Percentiles rank a stretch among this genome's conserved stretches.
phyloP scores from a whole-genome alignment of 306 rosid species.

The Glycyrrhiza uralensis region DNA sequence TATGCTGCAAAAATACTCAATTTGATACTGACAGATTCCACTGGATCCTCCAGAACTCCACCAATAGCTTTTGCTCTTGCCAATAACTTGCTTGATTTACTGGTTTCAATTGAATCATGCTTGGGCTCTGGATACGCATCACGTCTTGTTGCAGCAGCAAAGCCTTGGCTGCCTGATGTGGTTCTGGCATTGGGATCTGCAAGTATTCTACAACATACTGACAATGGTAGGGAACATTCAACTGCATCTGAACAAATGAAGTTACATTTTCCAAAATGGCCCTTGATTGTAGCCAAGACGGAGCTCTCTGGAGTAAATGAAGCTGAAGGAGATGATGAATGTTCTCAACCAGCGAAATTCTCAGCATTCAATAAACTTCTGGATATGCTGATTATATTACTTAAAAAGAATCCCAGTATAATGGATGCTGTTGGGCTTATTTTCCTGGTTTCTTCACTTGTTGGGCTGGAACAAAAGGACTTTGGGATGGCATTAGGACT shows the following conservation, averaged over 20 bases:
- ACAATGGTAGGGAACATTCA: conserved; percentile 28
- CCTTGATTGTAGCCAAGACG: conserved; percentile 49
- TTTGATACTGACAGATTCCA: conserved; percentile 40
- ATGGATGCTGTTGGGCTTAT: conserved; percentile 59
- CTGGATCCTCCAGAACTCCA: conserved; percentile 40
- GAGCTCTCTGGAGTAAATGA: conserved; percentile 44
- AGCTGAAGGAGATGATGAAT: conserved; percentile 43
- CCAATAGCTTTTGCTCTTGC: conserved; percentile 53
- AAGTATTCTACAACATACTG: conserved; percentile 32
- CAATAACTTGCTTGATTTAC: conserved; percentile 63
- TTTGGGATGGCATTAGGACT: conserved; percentile 59
- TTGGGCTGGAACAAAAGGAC: conserved; percentile 60
- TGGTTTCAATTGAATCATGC: conserved; percentile 51
- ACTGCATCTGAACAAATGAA: conserved; percentile 39
- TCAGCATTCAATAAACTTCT: conserved; percentile 56
- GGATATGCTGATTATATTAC: conserved; percentile 39
- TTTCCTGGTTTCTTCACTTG: conserved; percentile 55
- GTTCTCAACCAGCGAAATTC: conserved; percentile 31
- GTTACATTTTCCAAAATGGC: conserved; percentile 61
- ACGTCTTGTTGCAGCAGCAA: conserved; percentile 58
- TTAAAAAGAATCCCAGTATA: conserved; percentile 49
- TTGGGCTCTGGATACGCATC: conserved; percentile 62
- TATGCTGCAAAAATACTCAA: conserved; percentile 72
- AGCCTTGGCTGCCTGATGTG: conserved; percentile 90
- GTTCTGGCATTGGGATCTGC: conserved; percentile 65